These are phyloP conservation scores for Teratosphaeria epicoccoides DNA, from an alignment of 2,329 filamentous ascomycete species.

Conservation along the genomic window DNA sequence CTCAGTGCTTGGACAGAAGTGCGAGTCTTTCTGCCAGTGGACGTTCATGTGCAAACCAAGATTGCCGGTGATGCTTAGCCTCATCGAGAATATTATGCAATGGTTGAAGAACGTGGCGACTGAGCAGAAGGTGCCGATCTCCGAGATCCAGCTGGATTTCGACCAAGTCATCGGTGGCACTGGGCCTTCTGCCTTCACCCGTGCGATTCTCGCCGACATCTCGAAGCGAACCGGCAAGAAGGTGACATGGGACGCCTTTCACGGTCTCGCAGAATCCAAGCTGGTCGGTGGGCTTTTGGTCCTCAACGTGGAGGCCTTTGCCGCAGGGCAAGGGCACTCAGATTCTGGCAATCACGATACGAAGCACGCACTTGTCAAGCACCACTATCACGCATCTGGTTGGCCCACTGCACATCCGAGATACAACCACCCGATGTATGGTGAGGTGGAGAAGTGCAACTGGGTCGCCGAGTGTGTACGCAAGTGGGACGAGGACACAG, in stretches of 20 bases:
- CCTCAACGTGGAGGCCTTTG: conserved; percentile 60
- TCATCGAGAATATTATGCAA: conserved; percentile 57
- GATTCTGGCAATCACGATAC: conserved; percentile 61
- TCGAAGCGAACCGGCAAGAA: conserved; percentile 35
- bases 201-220: conserved; percentile 55
- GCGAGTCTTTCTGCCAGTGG: conserved; percentile 63
- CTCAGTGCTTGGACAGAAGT: conserved; percentile 57
- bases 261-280: conserved; percentile 55
- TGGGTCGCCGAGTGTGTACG: conserved; percentile 55
- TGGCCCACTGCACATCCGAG: conserved; percentile 59
- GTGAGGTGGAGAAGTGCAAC: conserved; percentile 59
- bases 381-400: conserved; percentile 64
- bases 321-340: conserved; percentile 62
- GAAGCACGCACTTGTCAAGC: conserved; percentile 56
- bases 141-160: conserved; percentile 56
- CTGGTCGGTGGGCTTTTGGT: conserved; percentile 55
- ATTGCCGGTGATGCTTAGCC: conserved; percentile 55
- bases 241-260: conserved; percentile 55
- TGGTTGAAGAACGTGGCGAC: conserved; percentile 53
- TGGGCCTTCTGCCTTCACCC: conserved; percentile 59
- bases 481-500: conserved; percentile 54
- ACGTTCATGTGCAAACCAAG: conserved; percentile 61
- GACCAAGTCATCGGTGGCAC: conserved; percentile 65
- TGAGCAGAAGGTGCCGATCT: conserved; percentile 48
- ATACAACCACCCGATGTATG: conserved; percentile 57